Conservation (phyloP, 2,329 filamentous ascomycete genomes). For the Alternaria longipes region DNA sequence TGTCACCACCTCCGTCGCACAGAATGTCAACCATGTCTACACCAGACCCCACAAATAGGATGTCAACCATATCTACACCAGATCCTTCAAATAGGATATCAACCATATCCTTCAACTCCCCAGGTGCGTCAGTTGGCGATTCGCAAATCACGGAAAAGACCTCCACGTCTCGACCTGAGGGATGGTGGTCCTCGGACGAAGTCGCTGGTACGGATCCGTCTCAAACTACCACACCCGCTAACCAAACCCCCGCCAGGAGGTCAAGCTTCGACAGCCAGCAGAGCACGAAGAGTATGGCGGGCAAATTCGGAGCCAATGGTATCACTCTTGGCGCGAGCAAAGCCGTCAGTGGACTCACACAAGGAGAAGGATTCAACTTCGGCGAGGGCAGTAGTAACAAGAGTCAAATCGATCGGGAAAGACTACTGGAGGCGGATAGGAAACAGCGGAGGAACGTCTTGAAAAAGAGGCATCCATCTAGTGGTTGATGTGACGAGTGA, state of each 20-base stretch:
- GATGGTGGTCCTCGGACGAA: constrained; percentile 53
- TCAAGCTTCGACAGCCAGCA: constrained; percentile 41
- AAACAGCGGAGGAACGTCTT: constrained; percentile 15
- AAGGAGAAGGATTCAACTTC: constrained; percentile 26
- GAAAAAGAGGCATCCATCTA: constrained; percentile 12
- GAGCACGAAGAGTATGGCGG: constrained; percentile 31
- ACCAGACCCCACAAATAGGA: constrained; percentile 11
- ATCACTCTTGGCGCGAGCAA: constrained; percentile 46
- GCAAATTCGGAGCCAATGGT: constrained; percentile 43
- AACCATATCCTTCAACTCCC: constrained; percentile 28
- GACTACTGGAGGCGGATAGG: constrained; percentile 7
- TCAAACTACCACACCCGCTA: constrained; percentile 27
- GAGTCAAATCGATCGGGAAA: constrained; percentile 8
- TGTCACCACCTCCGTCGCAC: constrained; percentile 32
- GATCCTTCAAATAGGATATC: constrained; percentile 16
- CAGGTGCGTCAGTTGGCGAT: constrained; percentile 30
- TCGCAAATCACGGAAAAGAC: constrained; percentile 44
- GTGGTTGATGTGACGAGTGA: constrained; percentile 3
- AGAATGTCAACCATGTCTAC: constrained; percentile 18
- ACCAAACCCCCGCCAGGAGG: constrained; percentile 18
- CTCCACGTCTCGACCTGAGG: constrained; percentile 47
- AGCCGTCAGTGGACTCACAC: constrained; percentile 41
- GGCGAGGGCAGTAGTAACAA: constrained; percentile 7
- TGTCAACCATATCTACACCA: constrained; percentile 7
- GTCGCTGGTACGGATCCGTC: constrained; percentile 45